Evolutionary conservation across 2,329 filamentous ascomycete genomes (phyloP).

Genomic region (Lachnellula suecica): DNA sequence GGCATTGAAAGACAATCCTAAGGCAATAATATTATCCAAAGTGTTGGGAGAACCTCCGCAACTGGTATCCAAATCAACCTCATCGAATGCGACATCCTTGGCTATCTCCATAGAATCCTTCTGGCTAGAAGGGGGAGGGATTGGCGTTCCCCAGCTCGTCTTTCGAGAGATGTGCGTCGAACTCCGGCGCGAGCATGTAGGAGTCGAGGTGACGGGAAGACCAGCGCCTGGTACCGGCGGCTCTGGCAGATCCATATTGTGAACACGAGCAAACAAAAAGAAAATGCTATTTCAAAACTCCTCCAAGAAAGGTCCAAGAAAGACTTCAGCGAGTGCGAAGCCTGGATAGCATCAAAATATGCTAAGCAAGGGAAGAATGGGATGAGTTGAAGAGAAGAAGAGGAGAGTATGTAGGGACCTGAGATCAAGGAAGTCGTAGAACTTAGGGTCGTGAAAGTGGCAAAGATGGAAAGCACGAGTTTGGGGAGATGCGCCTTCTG

Average conservation of each 20-base stretch:
- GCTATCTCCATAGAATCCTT: constrained; percentile 13
- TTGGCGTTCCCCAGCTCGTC: constrained; percentile 38
- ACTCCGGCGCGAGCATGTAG: constrained; percentile 33
- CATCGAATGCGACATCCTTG: constrained; percentile 33
- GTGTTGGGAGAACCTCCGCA: constrained; percentile 33
- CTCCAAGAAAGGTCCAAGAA: constrained; percentile 32
- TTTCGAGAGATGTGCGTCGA: constrained; percentile 41
- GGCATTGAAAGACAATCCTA: constrained; percentile 38
- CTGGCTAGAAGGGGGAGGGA: constrained; percentile 29
- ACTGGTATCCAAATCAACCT: constrained; percentile 31
- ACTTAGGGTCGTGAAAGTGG: neutral
- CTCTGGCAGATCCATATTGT: constrained; percentile 29
- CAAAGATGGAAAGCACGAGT: neutral
- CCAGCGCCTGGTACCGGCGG: constrained; percentile 9
- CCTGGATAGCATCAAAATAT: constrained; percentile 27
- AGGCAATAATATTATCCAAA: constrained; percentile 41
- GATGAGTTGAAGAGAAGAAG: constrained; percentile 3
- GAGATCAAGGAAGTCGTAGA: neutral
- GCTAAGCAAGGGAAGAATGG: constrained; percentile 30
- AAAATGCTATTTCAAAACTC: constrained; percentile 32
- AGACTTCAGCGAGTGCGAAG: constrained; percentile 22
- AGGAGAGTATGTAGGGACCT: neutral
- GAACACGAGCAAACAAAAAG: constrained; percentile 21
- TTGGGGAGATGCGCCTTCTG: neutral
- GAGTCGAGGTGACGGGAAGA: constrained; percentile 16